Evolutionary conservation across 768 basidiomycete genomes (phyloP).

Genomic region (Auricularia sp.): DNA sequence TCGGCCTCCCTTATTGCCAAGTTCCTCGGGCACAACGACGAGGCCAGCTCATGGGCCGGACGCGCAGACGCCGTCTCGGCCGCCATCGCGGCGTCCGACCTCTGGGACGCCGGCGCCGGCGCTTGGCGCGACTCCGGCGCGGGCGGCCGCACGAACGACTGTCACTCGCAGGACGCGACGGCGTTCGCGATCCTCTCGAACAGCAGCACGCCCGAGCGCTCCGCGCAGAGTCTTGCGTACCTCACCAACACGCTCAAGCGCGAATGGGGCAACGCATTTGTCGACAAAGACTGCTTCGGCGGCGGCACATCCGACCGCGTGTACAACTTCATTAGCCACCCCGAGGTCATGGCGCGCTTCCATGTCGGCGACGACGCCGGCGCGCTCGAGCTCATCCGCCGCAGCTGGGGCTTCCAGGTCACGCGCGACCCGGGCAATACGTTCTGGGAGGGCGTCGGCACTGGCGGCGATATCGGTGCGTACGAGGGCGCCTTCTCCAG

Average conservation of each 20-base stretch:
- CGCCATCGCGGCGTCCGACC: neutral
- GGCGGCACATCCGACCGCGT: neutral
- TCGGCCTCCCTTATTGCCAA: neutral
- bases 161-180: slow-evolving; percentile 1
- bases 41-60: neutral
- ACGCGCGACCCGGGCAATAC: neutral
- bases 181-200: neutral
- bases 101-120: neutral
- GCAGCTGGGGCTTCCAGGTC: neutral
- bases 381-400: slow-evolving; percentile 1
- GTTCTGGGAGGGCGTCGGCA: neutral
- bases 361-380: neutral
- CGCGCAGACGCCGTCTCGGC: neutral
- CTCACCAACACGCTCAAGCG: neutral
- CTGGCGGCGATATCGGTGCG: neutral
- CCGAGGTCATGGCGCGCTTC: slow-evolving; percentile 1
- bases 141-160: neutral
- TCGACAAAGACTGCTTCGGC: slow-evolving; percentile 1
- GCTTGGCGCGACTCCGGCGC: neutral
- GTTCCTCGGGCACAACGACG: neutral
- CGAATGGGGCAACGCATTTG: neutral
- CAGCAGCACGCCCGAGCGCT: neutral
- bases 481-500: neutral
- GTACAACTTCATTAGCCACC: neutral
- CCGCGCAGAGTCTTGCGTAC: neutral